Evolutionary conservation across 2,329 filamentous ascomycete species (phyloP).

Genomic region (Botrytis medusae): DNA sequence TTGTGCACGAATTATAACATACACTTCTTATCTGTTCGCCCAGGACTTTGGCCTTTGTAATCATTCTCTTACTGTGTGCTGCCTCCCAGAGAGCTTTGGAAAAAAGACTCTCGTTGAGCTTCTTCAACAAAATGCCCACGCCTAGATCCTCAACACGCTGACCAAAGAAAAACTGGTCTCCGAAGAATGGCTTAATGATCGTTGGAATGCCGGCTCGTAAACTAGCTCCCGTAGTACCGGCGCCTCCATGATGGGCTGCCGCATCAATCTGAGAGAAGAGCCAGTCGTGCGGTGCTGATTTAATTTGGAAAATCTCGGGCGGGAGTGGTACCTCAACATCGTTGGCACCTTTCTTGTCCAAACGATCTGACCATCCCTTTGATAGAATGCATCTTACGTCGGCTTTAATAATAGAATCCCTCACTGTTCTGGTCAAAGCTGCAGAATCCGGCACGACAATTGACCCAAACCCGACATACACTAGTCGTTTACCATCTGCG

Average conservation of each 20-base stretch:
- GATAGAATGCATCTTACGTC: slow-evolving; percentile 93
- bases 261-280: slow-evolving; percentile 92
- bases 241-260: slow-evolving; percentile 89
- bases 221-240: slow-evolving; percentile 91
- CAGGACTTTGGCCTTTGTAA: slow-evolving; percentile 75
- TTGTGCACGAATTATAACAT: slow-evolving; percentile 42
- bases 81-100: slow-evolving; percentile 87
- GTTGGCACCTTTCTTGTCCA: slow-evolving; percentile 56
- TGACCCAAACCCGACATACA: slow-evolving; percentile 96
- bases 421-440: slow-evolving; percentile 87
- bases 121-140: slow-evolving; percentile 85
- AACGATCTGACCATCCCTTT: slow-evolving; percentile 94
- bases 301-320: slow-evolving; percentile 81
- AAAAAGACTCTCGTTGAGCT: slow-evolving; percentile 83
- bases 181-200: slow-evolving; percentile 95
- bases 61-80: slow-evolving; percentile 88
- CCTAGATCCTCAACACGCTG: slow-evolving; percentile 87
- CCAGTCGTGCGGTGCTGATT: slow-evolving; percentile 94
- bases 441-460: slow-evolving; percentile 90
- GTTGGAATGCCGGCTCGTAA: slow-evolving; percentile 88
- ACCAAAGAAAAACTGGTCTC: slow-evolving; percentile 97
- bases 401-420: slow-evolving; percentile 85
- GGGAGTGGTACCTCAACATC: slow-evolving; percentile 65
- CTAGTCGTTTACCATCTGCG: slow-evolving; percentile 81
- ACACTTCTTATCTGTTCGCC: slow-evolving; percentile 87